These are phyloP conservation scores for Forsythia viridissima DNA, from an alignment of 257 asterid species.

Conservation along the genomic window DNA sequence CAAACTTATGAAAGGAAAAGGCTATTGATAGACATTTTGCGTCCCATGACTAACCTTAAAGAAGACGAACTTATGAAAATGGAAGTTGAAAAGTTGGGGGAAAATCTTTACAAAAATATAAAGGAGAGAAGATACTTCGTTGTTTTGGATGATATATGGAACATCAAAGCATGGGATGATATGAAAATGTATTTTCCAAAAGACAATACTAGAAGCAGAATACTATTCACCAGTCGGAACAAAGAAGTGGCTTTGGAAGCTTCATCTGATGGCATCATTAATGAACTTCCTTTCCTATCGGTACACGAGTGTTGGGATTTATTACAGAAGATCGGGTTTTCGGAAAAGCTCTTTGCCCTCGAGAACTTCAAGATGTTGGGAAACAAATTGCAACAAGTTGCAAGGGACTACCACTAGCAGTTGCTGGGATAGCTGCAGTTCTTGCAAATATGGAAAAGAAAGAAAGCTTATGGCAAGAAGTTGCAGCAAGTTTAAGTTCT, in stretches of 20 bases:
- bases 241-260: background rate
- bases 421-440: constrained; percentile 23
- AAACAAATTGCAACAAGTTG: constrained; percentile 9
- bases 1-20: constrained; percentile 13
- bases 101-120: constrained; percentile 22
- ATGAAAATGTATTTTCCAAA: background rate
- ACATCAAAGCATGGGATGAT: constrained; percentile 12
- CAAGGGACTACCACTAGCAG: constrained; percentile 23
- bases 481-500: constrained; percentile 5
- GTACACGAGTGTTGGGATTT: constrained; percentile 18
- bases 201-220: constrained; percentile 23
- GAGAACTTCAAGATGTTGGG: background rate
- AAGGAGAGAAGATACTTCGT: constrained; percentile 25
- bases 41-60: constrained; percentile 11
- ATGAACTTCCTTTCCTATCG: background rate
- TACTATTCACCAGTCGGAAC: constrained; percentile 24
- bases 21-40: constrained; percentile 20
- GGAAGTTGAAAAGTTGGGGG: constrained; percentile 9
- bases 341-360: constrained; percentile 3
- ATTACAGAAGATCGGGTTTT: constrained; percentile 14
- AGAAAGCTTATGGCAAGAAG: constrained; percentile 16
- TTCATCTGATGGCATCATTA: background rate
- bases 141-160: constrained; percentile 38
- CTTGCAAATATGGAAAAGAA: constrained; percentile 7
- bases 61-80: background rate